Percentiles rank a stretch among this genome's conserved stretches.
Evolutionary conservation across 2,329 filamentous ascomycete genomes (phyloP).

Genomic region (Dryadomyces quercus-mongolicae): DNA sequence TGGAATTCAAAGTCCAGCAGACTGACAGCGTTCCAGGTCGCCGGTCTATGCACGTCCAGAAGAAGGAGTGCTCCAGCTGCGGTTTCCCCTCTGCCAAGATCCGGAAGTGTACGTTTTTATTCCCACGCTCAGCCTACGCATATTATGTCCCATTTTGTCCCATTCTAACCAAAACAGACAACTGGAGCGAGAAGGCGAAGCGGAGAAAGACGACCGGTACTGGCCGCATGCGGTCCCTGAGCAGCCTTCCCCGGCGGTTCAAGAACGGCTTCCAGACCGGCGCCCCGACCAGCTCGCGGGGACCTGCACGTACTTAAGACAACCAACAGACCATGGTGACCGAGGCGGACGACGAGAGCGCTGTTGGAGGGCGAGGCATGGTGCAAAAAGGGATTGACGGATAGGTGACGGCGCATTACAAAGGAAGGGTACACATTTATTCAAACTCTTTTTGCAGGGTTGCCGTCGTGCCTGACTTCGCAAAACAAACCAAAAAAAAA

Average conservation of each 20-base stretch:
- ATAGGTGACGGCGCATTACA: not conserved
- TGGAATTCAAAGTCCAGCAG: not conserved
- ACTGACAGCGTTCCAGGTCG: slow-evolving; percentile 45
- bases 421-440: slow-evolving; percentile 2
- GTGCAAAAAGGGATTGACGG: not conserved
- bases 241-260: slow-evolving; percentile 84
- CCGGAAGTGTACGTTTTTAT: slow-evolving; percentile 99
- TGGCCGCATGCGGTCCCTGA: slow-evolving; percentile 91
- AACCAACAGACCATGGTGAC: too few relatives aligned
- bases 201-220: slow-evolving; percentile 98
- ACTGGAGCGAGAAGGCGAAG: slow-evolving; percentile 99
- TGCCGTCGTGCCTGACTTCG: not conserved
- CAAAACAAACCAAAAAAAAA: not conserved
- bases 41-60: slow-evolving; percentile 98
- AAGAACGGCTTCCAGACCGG: slow-evolving; percentile 96
- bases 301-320: slow-evolving; percentile 31
- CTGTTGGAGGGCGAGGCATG: not conserved
- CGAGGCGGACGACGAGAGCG: not conserved
- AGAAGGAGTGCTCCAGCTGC: slow-evolving; percentile 92
- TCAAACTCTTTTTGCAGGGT: slow-evolving; percentile 1
- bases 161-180: slow-evolving; percentile 48
- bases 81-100: slow-evolving; percentile 96
- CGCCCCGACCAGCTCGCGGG: slow-evolving; percentile 71
- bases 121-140: too few relatives aligned
- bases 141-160: slow-evolving; percentile 3